These are phyloP conservation scores for Cryphonectria carpinicola DNA, from an alignment of 2,329 filamentous ascomycete species.

Conservation along the genomic window DNA sequence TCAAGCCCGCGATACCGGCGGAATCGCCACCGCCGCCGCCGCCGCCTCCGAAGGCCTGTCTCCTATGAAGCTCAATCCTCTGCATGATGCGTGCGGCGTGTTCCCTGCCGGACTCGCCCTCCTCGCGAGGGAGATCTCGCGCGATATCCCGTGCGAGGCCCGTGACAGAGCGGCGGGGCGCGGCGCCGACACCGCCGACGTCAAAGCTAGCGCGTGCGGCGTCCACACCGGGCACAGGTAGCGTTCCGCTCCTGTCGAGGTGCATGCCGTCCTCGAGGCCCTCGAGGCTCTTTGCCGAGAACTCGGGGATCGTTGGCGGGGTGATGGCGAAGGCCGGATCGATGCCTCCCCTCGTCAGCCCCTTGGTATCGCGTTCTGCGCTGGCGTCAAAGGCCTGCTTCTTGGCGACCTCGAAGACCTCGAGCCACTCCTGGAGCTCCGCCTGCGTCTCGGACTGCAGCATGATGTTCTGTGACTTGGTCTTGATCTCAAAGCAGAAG, in stretches of 20 bases:
- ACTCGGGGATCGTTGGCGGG: constrained; percentile 84
- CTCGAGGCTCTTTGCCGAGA: constrained; percentile 73
- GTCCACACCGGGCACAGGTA: constrained; percentile 68
- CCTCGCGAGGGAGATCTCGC: constrained; percentile 59
- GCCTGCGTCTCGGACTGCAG: constrained; percentile 91
- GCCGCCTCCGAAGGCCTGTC: constrained; percentile 62
- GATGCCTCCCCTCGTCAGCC: constrained; percentile 49
- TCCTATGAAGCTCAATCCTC: constrained; percentile 87
- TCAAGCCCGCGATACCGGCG: constrained; percentile 82
- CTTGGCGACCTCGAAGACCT: constrained; percentile 92
- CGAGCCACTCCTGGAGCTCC: constrained; percentile 93
- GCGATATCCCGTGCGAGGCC: constrained; percentile 51
- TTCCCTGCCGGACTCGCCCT: constrained; percentile 76
- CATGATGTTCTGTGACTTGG: constrained; percentile 87
- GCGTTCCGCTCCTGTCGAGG: constrained; percentile 65
- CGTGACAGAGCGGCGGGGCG: constrained; percentile 61
- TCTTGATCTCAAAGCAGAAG: constrained; percentile 99
- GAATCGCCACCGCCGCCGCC: constrained; percentile 49
- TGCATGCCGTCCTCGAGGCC: constrained; percentile 40
- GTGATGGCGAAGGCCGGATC: constrained; percentile 91
- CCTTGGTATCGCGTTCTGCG: constrained; percentile 54
- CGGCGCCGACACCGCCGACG: constrained; percentile 45
- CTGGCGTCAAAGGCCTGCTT: constrained; percentile 83
- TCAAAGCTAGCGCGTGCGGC: constrained; percentile 73
- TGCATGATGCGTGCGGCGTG: constrained; percentile 89